These are phyloP conservation scores for Colletotrichum sp. DNA, from an alignment of 2,329 filamentous ascomycete species.

Conservation along the genomic window DNA sequence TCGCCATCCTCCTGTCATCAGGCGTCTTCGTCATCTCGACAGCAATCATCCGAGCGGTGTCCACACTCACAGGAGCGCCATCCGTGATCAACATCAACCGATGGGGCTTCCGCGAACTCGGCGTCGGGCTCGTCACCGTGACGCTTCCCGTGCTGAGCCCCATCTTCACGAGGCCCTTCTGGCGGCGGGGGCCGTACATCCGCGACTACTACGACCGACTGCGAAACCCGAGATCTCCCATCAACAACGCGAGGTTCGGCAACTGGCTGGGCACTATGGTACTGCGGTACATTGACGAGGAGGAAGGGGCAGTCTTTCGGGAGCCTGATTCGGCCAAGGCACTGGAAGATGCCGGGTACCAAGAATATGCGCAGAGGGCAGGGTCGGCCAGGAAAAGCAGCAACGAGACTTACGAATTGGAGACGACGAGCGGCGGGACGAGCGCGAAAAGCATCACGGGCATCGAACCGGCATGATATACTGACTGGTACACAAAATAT, in stretches of 20 bases:
- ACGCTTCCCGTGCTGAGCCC: constrained; percentile 22
- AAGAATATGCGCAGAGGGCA: neutral
- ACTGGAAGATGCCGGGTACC: neutral
- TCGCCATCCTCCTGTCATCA: constrained; percentile 27
- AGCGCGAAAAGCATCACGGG: neutral
- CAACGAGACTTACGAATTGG: neutral
- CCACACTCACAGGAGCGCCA: constrained; percentile 24
- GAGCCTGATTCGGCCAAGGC: neutral
- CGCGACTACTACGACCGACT: constrained; percentile 7
- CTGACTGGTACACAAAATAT: neutral
- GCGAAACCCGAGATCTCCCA: neutral
- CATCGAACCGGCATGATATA: neutral
- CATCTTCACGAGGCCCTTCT: constrained; percentile 20
- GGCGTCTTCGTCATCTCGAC: constrained; percentile 31
- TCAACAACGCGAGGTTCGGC: neutral
- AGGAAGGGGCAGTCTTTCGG: neutral
- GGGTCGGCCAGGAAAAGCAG: neutral
- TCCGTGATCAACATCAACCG: constrained; percentile 29
- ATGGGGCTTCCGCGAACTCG: constrained; percentile 28
- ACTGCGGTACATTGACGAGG: constrained; percentile 10
- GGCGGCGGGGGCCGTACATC: constrained; percentile 17
- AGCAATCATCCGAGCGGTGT: constrained; percentile 25
- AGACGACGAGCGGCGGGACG: neutral
- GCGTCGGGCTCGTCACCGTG: constrained; percentile 22
- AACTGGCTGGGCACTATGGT: constrained; percentile 6